Conservation (phyloP, 768 basidiomycete genomes). For the Neoboletus subvelutipes region DNA sequence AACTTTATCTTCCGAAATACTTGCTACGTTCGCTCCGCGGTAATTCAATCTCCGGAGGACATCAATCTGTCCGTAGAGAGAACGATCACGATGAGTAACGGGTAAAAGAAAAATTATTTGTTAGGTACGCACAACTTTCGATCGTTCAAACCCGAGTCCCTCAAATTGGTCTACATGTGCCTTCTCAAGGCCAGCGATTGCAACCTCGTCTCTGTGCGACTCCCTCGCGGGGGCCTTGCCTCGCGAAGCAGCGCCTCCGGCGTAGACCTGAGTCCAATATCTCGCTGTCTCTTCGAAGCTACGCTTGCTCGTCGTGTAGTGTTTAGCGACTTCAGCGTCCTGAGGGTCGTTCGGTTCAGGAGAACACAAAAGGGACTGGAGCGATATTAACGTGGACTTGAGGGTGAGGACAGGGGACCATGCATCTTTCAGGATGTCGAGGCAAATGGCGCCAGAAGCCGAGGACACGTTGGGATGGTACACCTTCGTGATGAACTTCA, state of each 20-base stretch:
- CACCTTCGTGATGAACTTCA: constrained; percentile 97
- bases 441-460: constrained; percentile 91
- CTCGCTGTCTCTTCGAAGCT: constrained; percentile 91
- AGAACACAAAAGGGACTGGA: constrained; percentile 89
- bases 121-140: constrained; percentile 73
- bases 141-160: constrained; percentile 75
- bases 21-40: constrained; percentile 75
- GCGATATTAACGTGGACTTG: constrained; percentile 92
- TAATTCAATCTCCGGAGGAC: constrained; percentile 88
- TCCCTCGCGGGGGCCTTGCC: constrained; percentile 35
- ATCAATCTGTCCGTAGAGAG: constrained; percentile 59
- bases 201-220: constrained; percentile 46
- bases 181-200: constrained; percentile 77
- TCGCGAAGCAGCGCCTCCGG: constrained; percentile 62
- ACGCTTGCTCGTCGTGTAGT: constrained; percentile 83
- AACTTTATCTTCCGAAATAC: constrained; percentile 79
- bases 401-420: constrained; percentile 95
- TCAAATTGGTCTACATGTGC: constrained; percentile 86
- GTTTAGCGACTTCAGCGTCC: constrained; percentile 97
- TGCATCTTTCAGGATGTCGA: constrained; percentile 84
- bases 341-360: constrained; percentile 97
- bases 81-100: constrained; percentile 2
- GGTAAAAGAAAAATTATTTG: not conserved
- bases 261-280: constrained; percentile 94
- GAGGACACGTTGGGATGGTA: constrained; percentile 97